Evolutionary conservation across 2,329 filamentous ascomycete species (phyloP), one percentile per base, ranked within the genome.

Genomic region (Aspergillus sp.): DNA sequence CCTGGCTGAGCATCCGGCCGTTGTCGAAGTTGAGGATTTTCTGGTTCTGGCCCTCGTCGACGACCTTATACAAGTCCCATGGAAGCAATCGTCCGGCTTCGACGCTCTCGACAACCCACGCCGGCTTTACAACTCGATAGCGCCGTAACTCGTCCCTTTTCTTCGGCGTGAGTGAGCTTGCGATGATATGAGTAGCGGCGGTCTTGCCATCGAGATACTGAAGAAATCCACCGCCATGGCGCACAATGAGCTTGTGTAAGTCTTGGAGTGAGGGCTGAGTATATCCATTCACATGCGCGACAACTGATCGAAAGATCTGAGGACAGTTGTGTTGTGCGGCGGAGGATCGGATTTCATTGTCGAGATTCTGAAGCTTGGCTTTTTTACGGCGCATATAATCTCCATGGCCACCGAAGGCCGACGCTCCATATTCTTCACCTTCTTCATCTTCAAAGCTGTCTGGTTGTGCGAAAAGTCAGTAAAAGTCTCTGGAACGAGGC

Each of bases 301-400:
- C 93, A 8, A 98, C 85, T 0, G 92, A 93, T 68, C 90, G 92
- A 82, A 99, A 99, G 56, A 99, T 92, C 64, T 87, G 87, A 9
- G 93, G 92, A 66, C 91, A 92, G 67, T 58, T 61, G 19, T 53
- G 49, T 19, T 89, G 88, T 0, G 81, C 77, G 1, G 88, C 86
- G 4, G 86, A 81, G 34, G 90, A 85, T 61, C 94, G 89, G 49
- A 96, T 82, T 57, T 96, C 87, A 8, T 88, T 89, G 77, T 99
- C 95, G 31, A 95, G 85, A 72, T 99, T 99, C 77, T 98, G 95
- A 3, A 99, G 84, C 74, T 99, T 99, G 77, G 97, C 88, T 83
- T 96, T 97, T 82, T 99, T 99, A 59, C 93, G 89, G 54, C 93
- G 86, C 74, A 97, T 96, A 77, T 98, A 99, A 72, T 98, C 94